phyloP scores from a whole-genome alignment of 2,329 filamentous ascomycete genomes.

The Penicillium freii region DNA sequence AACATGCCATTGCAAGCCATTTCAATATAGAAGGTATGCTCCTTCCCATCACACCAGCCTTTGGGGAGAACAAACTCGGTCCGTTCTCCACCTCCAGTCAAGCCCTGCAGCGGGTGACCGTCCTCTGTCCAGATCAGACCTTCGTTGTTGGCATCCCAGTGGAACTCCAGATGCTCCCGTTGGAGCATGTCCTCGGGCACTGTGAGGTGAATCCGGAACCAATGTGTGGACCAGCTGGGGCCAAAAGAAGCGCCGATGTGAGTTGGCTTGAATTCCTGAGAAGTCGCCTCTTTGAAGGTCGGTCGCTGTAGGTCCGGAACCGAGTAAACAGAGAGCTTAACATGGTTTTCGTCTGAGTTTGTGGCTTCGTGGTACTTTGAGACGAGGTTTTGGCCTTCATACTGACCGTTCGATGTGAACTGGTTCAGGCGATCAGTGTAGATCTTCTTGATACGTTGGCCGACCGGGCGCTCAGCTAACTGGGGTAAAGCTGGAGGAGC shows the following conservation, averaged over 20 bases:
- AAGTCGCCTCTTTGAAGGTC: conserved; percentile 77
- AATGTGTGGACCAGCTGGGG: conserved; percentile 95
- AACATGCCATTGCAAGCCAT: conserved; percentile 99
- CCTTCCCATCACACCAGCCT: conserved; percentile 75
- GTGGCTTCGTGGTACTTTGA: conserved; percentile 73
- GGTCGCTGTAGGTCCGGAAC: conserved; percentile 77
- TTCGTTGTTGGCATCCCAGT: conserved; percentile 95
- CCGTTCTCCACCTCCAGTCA: conserved; percentile 86
- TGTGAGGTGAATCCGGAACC: conserved; percentile 82
- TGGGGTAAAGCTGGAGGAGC: conserved; percentile 47
- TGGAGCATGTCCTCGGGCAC: conserved; percentile 70
- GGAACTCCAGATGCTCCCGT: conserved; percentile 84
- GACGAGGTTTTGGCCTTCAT: conserved; percentile 69
- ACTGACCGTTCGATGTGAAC: conserved; percentile 78
- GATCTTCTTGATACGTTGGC: conserved; percentile 79
- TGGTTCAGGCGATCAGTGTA: conserved; percentile 79
- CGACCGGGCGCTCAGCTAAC: conserved; percentile 55
- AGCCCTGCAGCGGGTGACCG: conserved; percentile 84
- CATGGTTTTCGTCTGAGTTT: conserved; percentile 67
- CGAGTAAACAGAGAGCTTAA: conserved; percentile 83
- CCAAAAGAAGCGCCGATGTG: conserved; percentile 78
- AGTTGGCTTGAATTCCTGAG: conserved; percentile 73
- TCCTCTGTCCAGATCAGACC: conserved; percentile 91
- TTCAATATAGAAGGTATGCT: conserved; percentile 90
- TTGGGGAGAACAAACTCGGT: conserved; percentile 88